Evolutionary conservation across 371 early-diverging fungal species (phyloP).

Genomic region (Mortierella sp.): DNA sequence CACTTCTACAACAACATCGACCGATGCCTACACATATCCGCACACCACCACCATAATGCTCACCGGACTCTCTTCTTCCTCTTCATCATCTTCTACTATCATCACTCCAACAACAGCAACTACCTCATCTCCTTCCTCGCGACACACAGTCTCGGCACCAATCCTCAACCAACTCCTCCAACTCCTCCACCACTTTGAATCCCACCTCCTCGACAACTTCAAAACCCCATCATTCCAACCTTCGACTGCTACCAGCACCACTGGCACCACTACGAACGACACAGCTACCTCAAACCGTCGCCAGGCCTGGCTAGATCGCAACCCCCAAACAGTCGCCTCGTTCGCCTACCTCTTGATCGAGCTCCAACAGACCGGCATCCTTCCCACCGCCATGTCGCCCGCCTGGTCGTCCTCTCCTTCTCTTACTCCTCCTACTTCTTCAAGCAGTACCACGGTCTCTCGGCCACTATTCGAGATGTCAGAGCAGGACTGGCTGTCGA

Average conservation of each 20-base stretch:
- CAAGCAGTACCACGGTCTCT: neutral
- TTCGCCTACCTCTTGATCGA: conserved; percentile 47
- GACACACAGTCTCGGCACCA: neutral
- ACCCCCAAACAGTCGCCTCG: conserved; percentile 31
- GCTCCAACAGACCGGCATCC: conserved; percentile 38
- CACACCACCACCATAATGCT: neutral
- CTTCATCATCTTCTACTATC: neutral
- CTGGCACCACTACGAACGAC: neutral
- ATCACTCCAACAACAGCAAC: neutral
- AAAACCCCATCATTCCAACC: conserved; percentile 18
- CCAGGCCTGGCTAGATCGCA: conserved; percentile 26
- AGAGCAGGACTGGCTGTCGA: conserved; percentile 39
- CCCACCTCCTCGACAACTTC: conserved; percentile 18
- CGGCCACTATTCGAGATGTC: neutral
- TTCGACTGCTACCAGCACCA: neutral
- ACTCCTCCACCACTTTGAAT: conserved; percentile 36
- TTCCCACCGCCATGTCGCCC: conserved; percentile 21
- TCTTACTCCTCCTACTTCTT: neutral
- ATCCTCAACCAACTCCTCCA: conserved; percentile 14
- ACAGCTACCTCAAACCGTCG: conserved; percentile 1
- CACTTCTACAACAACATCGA: neutral
- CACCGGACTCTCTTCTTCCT: neutral
- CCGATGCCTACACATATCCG: neutral
- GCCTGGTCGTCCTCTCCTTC: neutral
- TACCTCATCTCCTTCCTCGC: neutral